Conservation (phyloP, 2,329 filamentous ascomycete species). For the Chrysoporthe puriensis region DNA sequence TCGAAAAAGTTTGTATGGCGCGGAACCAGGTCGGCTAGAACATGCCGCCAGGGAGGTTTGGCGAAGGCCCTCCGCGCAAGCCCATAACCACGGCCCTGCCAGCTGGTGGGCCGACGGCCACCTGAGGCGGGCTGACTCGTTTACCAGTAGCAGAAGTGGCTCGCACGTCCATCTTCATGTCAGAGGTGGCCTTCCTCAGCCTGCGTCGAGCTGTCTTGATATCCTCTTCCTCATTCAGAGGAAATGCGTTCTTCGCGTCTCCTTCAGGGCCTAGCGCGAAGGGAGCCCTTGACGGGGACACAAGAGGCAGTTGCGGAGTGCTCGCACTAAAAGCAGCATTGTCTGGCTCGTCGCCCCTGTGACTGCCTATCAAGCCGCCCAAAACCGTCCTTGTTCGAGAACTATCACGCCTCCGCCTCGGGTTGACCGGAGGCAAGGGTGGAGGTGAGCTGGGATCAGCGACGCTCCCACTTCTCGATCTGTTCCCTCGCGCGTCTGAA, state of each 20-base stretch:
- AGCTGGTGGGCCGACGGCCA: conserved; percentile 39
- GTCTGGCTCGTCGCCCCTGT: conserved; percentile 40
- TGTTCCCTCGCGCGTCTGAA: conserved; percentile 32
- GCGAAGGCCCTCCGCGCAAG: conserved; percentile 32
- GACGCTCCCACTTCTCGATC: conserved; percentile 43
- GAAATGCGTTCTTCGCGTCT: conserved; percentile 36
- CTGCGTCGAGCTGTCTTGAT: conserved; percentile 37
- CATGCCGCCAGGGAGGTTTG: conserved; percentile 41
- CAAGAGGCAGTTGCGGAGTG: conserved; percentile 39
- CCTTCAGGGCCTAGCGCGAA: conserved; percentile 28
- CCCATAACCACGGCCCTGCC: conserved; percentile 41
- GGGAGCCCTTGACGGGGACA: conserved; percentile 17
- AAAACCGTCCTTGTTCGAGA: conserved; percentile 45
- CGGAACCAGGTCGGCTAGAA: conserved; percentile 32
- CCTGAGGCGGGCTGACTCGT: conserved; percentile 35
- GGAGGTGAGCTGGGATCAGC: conserved; percentile 42
- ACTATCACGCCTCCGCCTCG: conserved; percentile 50
- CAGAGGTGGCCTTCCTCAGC: conserved; percentile 49
- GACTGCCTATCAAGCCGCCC: conserved; percentile 40
- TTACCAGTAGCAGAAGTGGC: conserved; percentile 32
- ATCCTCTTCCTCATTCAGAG: conserved; percentile 42
- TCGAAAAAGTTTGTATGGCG: neutral
- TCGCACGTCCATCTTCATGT: conserved; percentile 37
- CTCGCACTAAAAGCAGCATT: conserved; percentile 36
- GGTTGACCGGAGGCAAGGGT: conserved; percentile 63